Conservation (phyloP, 345 rosid genomes). For the Euphorbia tirucalli region DNA sequence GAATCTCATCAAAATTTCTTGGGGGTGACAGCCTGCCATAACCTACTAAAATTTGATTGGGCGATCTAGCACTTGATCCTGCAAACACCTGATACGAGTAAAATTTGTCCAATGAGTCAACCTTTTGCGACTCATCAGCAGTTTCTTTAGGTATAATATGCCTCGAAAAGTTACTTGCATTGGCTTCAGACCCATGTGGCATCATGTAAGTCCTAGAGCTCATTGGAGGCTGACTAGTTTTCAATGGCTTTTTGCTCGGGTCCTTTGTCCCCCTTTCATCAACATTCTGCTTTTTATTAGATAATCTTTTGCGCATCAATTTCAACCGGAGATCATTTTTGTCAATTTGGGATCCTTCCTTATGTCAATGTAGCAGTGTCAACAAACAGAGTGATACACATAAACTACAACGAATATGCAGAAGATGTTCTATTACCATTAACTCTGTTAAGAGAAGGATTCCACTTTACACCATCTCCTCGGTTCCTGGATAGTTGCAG, state of each 20-base stretch:
- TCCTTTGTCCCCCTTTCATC: slow-evolving; percentile 12
- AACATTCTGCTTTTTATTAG: slow-evolving; percentile 13
- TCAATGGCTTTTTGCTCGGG: slow-evolving; percentile 13
- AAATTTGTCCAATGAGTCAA: slow-evolving; percentile 21
- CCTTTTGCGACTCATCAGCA: slow-evolving; percentile 15
- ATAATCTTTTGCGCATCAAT: slow-evolving; percentile 29
- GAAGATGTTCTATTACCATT: slow-evolving; percentile 16
- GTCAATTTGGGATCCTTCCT: slow-evolving; percentile 32
- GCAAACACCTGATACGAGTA: slow-evolving; percentile 24
- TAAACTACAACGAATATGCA: slow-evolving; percentile 1
- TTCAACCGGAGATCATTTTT: slow-evolving; percentile 43
- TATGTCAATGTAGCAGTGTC: slow-evolving; percentile 6
- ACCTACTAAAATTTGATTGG: slow-evolving; percentile 18
- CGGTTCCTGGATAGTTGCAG: slow-evolving; percentile 20
- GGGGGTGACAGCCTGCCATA: slow-evolving; percentile 23
- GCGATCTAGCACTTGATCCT: slow-evolving; percentile 32
- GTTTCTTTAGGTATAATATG: slow-evolving; percentile 14
- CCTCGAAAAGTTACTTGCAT: slow-evolving; percentile 23
- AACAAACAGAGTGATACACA: slow-evolving; percentile 13
- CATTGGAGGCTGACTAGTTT: slow-evolving; percentile 10
- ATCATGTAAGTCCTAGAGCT: slow-evolving; percentile 16
- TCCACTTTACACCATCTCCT: slow-evolving; percentile 23
- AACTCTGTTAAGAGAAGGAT: slow-evolving; percentile 1
- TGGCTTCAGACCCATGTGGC: slow-evolving; percentile 17
- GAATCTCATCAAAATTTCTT: slow-evolving; percentile 22